Conservation (phyloP, 2,329 filamentous ascomycete genomes). For the Xylariaceae sp. region DNA sequence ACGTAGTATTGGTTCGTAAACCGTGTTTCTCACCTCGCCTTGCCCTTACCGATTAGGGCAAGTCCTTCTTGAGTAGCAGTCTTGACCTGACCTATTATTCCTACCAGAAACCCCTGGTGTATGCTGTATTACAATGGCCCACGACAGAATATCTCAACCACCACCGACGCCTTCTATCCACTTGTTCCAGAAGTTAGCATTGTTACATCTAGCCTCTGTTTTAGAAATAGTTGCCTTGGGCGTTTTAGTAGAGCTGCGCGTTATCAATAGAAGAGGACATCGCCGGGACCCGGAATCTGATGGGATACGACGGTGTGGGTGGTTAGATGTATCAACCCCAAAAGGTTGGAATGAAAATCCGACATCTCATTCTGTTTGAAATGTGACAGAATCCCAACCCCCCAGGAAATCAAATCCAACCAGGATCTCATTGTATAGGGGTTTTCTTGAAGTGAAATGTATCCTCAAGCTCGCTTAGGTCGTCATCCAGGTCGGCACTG, state of each 20-base stretch:
- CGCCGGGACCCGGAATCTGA: conserved; percentile 3
- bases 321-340: neutral
- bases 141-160: neutral
- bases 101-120: neutral
- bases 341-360: conserved; percentile 1
- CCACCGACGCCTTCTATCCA: neutral
- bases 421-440: conserved; percentile 10
- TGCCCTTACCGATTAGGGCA: conserved; percentile 13
- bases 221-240: neutral
- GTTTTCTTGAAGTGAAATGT: conserved; percentile 44
- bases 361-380: conserved; percentile 13
- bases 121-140: conserved; percentile 1
- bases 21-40: conserved; percentile 8
- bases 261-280: conserved; percentile 3
- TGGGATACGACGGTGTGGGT: conserved; percentile 6
- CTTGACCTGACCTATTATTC: conserved; percentile 11
- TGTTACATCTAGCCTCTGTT: neutral
- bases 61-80: conserved; percentile 9
- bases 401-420: neutral
- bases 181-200: conserved; percentile 3
- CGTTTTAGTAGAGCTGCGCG: neutral
- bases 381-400: conserved; percentile 18
- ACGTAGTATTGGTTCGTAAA: conserved; percentile 12
- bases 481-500: conserved; percentile 33
- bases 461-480: conserved; percentile 43